phyloP scores from a whole-genome alignment of 169 alveolate genomes.

The Plasmodium sp. region DNA sequence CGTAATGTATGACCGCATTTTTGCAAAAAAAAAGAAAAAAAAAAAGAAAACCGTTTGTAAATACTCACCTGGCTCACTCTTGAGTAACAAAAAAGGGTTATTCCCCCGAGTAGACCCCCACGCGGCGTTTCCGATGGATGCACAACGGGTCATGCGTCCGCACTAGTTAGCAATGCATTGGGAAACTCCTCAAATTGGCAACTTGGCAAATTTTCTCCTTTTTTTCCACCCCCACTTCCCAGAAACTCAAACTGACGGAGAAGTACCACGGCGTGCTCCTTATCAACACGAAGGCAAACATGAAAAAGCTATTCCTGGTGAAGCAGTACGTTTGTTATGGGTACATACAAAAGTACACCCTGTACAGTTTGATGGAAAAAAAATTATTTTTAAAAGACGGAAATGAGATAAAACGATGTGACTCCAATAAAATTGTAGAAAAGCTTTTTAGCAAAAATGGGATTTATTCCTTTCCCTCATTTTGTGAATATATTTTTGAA shows the following conservation, averaged over 20 bases:
- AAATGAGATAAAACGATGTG: constrained; percentile 38
- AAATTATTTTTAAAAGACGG: constrained; percentile 41
- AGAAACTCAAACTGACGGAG: constrained; percentile 18
- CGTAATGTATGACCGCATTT: neutral
- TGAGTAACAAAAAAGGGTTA: neutral
- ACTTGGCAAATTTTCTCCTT: neutral
- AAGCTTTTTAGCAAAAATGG: constrained; percentile 26
- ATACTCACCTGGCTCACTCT: neutral
- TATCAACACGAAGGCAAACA: constrained; percentile 14
- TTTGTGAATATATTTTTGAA: constrained; percentile 64
- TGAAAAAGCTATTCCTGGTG: constrained; percentile 31
- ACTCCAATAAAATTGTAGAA: constrained; percentile 25
- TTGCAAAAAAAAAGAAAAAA: neutral
- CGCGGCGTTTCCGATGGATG: neutral
- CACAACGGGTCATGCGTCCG: neutral
- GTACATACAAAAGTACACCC: constrained; percentile 46
- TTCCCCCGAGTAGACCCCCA: neutral
- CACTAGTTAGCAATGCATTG: neutral
- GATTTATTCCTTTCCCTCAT: constrained; percentile 12
- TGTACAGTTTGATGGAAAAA: constrained; percentile 41
- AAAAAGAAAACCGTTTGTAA: neutral
- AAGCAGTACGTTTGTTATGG: constrained; percentile 60
- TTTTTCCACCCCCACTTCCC: neutral
- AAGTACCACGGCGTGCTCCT: constrained; percentile 18
- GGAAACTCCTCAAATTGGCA: neutral